Conservation (phyloP, 2,329 filamentous ascomycete species). For the Trichoderma endophyticum region DNA sequence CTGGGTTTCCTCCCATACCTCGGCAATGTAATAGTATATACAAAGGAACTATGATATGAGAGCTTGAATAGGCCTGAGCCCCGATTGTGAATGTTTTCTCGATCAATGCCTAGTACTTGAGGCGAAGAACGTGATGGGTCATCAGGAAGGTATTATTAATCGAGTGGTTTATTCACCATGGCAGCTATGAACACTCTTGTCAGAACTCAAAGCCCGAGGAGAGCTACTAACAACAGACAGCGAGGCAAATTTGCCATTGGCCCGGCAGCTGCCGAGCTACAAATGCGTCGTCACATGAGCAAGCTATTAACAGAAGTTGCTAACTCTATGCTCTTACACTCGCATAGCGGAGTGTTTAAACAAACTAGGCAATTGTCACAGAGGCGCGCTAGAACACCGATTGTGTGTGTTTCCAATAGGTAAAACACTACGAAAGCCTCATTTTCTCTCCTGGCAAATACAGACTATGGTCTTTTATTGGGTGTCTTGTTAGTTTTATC, state of each 20-base stretch:
- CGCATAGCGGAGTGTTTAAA: neutral
- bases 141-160: neutral
- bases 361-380: neutral
- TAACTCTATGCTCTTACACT: neutral
- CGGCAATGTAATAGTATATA: conserved; percentile 19
- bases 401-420: neutral
- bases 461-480: neutral
- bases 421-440: neutral
- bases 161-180: neutral
- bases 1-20: neutral
- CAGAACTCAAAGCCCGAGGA: neutral
- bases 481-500: neutral
- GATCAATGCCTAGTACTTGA: neutral
- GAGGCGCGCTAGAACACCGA: neutral
- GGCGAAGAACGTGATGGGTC: neutral
- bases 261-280: neutral
- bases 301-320: neutral
- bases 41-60: conserved; percentile 3
- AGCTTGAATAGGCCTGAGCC: neutral
- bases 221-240: neutral
- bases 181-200: neutral
- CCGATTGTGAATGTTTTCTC: neutral
- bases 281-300: neutral
- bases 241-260: neutral
- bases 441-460: neutral